Conservation (phyloP, 768 basidiomycete genomes). For the Pleurotus giganteus region DNA sequence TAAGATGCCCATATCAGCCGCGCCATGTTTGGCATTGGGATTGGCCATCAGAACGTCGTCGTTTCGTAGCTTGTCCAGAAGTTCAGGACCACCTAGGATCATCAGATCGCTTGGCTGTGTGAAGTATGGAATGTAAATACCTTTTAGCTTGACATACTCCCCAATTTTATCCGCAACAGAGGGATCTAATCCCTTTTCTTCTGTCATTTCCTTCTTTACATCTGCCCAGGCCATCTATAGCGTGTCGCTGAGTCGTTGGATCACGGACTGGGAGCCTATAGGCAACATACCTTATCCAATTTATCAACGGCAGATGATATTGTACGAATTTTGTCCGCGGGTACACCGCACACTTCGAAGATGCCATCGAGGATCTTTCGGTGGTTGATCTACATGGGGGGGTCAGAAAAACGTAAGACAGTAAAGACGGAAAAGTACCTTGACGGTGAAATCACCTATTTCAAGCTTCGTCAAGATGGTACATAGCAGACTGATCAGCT, state of each 20-base stretch:
- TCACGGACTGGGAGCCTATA: background rate
- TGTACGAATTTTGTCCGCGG: conserved; percentile 80
- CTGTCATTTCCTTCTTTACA: conserved; percentile 95
- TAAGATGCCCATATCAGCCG: conserved; percentile 82
- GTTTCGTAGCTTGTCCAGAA: conserved; percentile 67
- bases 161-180: conserved; percentile 91
- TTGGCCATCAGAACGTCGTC: conserved; percentile 70
- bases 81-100: conserved; percentile 65
- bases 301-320: conserved; percentile 99
- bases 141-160: conserved; percentile 95
- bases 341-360: conserved; percentile 95
- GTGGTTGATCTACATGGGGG: conserved; percentile 75
- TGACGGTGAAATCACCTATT: conserved; percentile 93
- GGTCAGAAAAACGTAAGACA: background rate
- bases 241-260: conserved; percentile 1
- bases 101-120: background rate
- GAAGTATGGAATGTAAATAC: conserved; percentile 33
- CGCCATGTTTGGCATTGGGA: conserved; percentile 72
- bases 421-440: conserved; percentile 42
- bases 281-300: conserved; percentile 78
- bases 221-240: conserved; percentile 81
- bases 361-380: conserved; percentile 96
- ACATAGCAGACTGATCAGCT: conserved; percentile 78
- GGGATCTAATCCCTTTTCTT: conserved; percentile 86
- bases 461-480: conserved; percentile 81